Conservation (phyloP, 1,284 basidiomycete species). For the Fomitopsis betulina region DNA sequence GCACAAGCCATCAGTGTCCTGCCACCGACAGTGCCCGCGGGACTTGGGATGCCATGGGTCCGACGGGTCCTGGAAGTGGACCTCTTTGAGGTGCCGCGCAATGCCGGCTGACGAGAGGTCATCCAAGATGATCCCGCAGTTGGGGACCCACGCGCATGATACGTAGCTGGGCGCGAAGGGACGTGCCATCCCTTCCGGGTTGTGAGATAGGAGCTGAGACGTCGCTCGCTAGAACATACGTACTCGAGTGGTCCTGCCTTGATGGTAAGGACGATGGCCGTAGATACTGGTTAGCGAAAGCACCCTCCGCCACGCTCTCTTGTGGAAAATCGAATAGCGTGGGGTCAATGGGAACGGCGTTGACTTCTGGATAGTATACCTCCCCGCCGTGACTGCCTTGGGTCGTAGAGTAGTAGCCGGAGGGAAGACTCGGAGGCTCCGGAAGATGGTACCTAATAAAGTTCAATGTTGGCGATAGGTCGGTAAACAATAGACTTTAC, state of each 20-base stretch:
- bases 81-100: conserved; percentile 17
- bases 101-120: conserved; percentile 17
- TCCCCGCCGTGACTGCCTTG: no score
- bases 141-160: not conserved
- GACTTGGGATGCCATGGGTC: conserved; percentile 12
- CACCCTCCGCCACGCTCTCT: not conserved
- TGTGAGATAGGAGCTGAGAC: not conserved
- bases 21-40: conserved; percentile 15
- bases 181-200: not conserved
- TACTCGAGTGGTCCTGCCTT: not conserved
- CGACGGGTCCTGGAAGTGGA: conserved; percentile 13
- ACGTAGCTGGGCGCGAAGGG: not conserved
- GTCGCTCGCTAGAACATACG: not conserved
- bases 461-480: no score
- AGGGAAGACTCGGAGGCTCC: no score
- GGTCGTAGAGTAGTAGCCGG: no score
- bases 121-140: conserved; percentile 12
- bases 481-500: no score
- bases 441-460: no score
- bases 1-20: conserved; percentile 9
- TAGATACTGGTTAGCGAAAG: not conserved
- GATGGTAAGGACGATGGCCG: not conserved
- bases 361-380: no score
- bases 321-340: not conserved
- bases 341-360: not conserved